Evolutionary conservation across 495 filamentous ascomycete species (phyloP).

Genomic region (Aspergillus indologenus): DNA sequence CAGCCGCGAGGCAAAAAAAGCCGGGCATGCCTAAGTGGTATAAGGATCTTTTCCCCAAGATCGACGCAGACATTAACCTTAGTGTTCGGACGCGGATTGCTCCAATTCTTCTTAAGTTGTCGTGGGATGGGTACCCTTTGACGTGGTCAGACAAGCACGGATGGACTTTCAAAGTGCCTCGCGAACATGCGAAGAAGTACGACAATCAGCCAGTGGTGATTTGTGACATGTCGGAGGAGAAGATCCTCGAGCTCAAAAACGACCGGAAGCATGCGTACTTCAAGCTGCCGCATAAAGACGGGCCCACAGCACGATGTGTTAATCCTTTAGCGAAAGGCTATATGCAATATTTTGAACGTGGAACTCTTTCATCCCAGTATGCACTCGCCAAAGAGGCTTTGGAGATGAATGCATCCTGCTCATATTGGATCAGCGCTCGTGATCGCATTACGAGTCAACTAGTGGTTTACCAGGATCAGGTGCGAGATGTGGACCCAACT

Average conservation of each 20-base stretch:
- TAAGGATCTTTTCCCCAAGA: slow-evolving; percentile 77
- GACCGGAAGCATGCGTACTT: slow-evolving; percentile 71
- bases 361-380: slow-evolving; percentile 80
- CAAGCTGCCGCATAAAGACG: slow-evolving; percentile 95
- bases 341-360: slow-evolving; percentile 85
- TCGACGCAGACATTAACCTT: slow-evolving; percentile 62
- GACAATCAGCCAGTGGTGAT: slow-evolving; percentile 63
- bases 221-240: slow-evolving; percentile 76
- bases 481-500: slow-evolving; percentile 23
- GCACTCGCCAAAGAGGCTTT: slow-evolving; percentile 88
- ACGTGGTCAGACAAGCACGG: slow-evolving; percentile 91
- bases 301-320: slow-evolving; percentile 76
- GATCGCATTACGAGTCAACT: slow-evolving; percentile 90
- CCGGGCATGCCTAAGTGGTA: slow-evolving; percentile 97
- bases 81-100: slow-evolving; percentile 86
- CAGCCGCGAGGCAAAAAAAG: slow-evolving; percentile 81
- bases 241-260: slow-evolving; percentile 57
- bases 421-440: slow-evolving; percentile 96
- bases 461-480: slow-evolving; percentile 78
- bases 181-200: slow-evolving; percentile 60
- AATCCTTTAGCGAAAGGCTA: slow-evolving; percentile 90
- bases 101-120: slow-evolving; percentile 76
- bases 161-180: slow-evolving; percentile 83
- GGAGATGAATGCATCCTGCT: slow-evolving; percentile 97
- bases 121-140: slow-evolving; percentile 87